Percentiles rank a stretch among this genome's conserved stretches.
Conservation (phyloP, 2,329 filamentous ascomycete species). For the Arthrobotrys musiformis region DNA sequence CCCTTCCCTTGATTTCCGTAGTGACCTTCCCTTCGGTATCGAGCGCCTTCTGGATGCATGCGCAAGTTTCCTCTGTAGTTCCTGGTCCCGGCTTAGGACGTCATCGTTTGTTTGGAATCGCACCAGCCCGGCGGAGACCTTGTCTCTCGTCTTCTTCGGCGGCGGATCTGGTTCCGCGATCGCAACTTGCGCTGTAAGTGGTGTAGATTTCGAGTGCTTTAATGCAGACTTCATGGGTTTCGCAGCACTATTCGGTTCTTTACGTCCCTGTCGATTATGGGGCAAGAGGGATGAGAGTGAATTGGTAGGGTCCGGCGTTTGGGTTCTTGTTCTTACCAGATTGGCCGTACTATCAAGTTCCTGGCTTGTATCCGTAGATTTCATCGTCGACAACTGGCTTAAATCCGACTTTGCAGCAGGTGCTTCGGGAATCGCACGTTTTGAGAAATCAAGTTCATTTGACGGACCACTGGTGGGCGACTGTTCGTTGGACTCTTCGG, state of each 20-base stretch:
- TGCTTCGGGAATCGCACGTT: constrained; percentile 35
- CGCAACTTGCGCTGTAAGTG: constrained; percentile 16
- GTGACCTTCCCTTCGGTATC: constrained; percentile 52
- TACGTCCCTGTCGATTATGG: constrained; percentile 57
- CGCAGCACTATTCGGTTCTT: constrained; percentile 56
- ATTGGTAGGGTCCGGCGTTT: constrained; percentile 58
- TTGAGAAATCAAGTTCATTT: constrained; percentile 53
- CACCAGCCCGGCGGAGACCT: constrained; percentile 62
- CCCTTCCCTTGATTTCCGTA: constrained; percentile 65
- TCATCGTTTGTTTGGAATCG: constrained; percentile 65
- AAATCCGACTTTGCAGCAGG: constrained; percentile 26
- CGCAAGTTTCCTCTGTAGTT: constrained; percentile 61
- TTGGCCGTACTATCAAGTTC: constrained; percentile 56
- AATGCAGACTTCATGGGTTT: constrained; percentile 53
- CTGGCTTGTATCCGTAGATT: constrained; percentile 50
- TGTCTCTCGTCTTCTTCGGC: constrained; percentile 55
- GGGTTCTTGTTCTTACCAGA: constrained; percentile 53
- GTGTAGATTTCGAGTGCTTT: constrained; percentile 31
- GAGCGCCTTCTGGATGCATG: constrained; percentile 62
- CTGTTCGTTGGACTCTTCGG: constrained; percentile 15
- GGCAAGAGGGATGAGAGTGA: constrained; percentile 60
- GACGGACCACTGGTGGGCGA: constrained; percentile 29
- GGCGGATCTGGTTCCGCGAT: constrained; percentile 43
- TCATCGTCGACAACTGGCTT: constrained; percentile 48
- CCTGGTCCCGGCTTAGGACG: constrained; percentile 63